Evolutionary conservation across 805 yeast species (phyloP).

Genomic region (Pichia insulana): DNA sequence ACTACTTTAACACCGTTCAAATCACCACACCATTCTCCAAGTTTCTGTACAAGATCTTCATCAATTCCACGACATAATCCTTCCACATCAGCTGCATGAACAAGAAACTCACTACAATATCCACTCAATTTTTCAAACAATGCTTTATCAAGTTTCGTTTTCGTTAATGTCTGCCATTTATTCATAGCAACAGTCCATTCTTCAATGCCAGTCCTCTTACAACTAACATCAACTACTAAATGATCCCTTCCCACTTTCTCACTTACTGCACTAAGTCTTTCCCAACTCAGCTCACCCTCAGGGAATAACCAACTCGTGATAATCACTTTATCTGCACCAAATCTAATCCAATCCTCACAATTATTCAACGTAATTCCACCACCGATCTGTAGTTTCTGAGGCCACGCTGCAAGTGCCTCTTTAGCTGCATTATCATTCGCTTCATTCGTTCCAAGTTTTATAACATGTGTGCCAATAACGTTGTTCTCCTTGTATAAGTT

Average conservation of each 20-base stretch:
- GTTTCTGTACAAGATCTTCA: conserved; percentile 55
- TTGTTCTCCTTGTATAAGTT: conserved; percentile 49
- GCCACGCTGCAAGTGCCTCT: conserved; percentile 71
- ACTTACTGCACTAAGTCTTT: conserved; percentile 44
- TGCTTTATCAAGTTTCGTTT: conserved; percentile 42
- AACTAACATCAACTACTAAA: conserved; percentile 85
- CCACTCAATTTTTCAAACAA: conserved; percentile 45
- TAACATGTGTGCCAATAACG: conserved; percentile 81
- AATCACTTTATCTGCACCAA: conserved; percentile 79
- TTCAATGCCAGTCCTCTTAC: conserved; percentile 37
- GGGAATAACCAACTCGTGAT: conserved; percentile 90
- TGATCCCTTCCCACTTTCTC: conserved; percentile 51
- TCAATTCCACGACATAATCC: conserved; percentile 94
- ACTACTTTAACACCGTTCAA: conserved; percentile 55
- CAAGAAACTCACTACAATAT: conserved; percentile 78
- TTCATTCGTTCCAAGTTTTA: conserved; percentile 72
- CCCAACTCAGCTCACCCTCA: conserved; percentile 41
- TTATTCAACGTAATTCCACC: conserved; percentile 81
- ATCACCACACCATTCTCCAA: conserved; percentile 68
- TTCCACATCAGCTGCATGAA: conserved; percentile 98
- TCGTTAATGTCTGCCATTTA: conserved; percentile 91
- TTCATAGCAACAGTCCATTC: conserved; percentile 96
- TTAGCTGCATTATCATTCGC: conserved; percentile 77
- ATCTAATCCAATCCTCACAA: conserved; percentile 68
- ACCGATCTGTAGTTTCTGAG: conserved; percentile 70